Conservation (phyloP, 2,329 filamentous ascomycete species). For the Trichoderma sp. region DNA sequence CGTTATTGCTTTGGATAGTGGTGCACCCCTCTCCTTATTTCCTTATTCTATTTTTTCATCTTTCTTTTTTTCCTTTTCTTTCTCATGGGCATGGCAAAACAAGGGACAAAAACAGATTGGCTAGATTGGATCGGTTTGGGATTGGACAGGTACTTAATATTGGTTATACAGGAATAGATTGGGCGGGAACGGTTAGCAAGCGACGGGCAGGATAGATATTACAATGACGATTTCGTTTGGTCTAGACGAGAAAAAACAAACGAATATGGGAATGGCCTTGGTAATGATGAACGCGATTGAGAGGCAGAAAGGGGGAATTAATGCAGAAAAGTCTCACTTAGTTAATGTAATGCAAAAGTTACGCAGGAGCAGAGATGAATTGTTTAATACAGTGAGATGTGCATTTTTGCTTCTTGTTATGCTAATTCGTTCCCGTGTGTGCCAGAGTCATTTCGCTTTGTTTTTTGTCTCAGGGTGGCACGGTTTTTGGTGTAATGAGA, state of each 20-base stretch:
- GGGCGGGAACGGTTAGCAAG: neutral
- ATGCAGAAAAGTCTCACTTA: neutral
- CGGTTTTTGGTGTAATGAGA: neutral
- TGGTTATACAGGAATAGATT: slow-evolving; percentile 14
- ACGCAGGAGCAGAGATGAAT: neutral
- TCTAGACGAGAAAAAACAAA: neutral
- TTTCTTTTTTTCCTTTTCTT: neutral
- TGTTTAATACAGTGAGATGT: neutral
- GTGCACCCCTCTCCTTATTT: neutral
- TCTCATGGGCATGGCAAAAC: neutral
- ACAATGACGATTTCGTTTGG: neutral
- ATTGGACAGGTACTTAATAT: neutral
- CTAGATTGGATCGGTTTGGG: neutral
- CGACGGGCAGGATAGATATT: neutral
- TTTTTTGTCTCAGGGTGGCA: neutral
- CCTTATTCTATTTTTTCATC: neutral
- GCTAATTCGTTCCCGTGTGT: neutral
- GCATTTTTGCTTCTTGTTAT: neutral
- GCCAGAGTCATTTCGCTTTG: neutral
- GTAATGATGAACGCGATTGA: neutral
- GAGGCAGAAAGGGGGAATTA: neutral
- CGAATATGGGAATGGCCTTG: neutral
- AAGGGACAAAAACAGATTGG: slow-evolving; percentile 1
- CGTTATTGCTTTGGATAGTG: neutral
- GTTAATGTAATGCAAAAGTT: neutral